Percentiles rank a stretch among this genome's conserved stretches.
phyloP scores from a whole-genome alignment of 2,329 filamentous ascomycete genomes.

The Aureobasidium vineae region DNA sequence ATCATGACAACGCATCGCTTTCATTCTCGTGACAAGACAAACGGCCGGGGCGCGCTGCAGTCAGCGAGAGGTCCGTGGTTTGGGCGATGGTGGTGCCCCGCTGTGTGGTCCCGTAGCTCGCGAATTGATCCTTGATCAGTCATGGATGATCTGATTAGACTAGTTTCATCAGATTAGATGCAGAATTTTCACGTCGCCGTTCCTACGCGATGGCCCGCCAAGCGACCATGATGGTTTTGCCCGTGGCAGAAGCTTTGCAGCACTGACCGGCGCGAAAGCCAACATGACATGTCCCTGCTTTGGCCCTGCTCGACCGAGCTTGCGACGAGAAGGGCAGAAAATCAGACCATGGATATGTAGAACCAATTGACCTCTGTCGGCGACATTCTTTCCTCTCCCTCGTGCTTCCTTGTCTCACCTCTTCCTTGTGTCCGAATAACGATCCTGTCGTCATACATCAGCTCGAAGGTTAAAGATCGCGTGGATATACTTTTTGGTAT shows the following conservation, averaged over 20 bases:
- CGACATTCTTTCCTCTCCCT: background rate
- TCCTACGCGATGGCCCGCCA: background rate
- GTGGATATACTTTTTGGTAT: background rate
- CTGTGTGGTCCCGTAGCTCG: background rate
- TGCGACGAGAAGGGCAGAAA: constrained; percentile 4
- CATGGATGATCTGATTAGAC: constrained; percentile 25
- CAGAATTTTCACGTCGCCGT: constrained; percentile 20
- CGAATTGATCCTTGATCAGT: constrained; percentile 23
- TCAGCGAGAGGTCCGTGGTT: constrained; percentile 1
- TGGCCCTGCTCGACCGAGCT: constrained; percentile 5
- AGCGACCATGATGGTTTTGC: background rate
- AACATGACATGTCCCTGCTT: constrained; percentile 4
- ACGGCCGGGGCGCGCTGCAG: background rate
- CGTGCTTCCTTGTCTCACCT: background rate
- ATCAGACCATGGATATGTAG: constrained; percentile 3
- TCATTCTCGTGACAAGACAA: background rate
- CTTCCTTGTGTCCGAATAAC: constrained; percentile 7
- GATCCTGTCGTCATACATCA: constrained; percentile 16
- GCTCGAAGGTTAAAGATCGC: background rate
- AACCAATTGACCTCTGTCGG: background rate
- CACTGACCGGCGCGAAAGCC: constrained; percentile 20
- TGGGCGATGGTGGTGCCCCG: background rate
- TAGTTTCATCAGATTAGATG: constrained; percentile 18
- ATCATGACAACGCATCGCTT: background rate
- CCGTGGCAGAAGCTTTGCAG: constrained; percentile 1